Evolutionary conservation across 345 rosid genomes (phyloP).

Genomic region (Acer yangbiense): DNA sequence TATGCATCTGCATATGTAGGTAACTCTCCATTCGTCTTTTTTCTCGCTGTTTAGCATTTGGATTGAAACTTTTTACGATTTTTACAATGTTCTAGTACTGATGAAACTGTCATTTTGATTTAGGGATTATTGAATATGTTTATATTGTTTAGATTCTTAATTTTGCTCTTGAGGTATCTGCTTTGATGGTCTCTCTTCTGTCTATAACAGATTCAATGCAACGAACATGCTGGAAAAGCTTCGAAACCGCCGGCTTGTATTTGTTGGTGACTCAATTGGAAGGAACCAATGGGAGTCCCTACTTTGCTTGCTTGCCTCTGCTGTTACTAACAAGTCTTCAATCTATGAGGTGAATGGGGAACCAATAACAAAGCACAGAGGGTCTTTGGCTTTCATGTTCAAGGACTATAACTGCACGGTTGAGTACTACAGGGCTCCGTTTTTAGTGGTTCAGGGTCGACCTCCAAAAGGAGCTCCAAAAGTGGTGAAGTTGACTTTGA

Average conservation of each 20-base stretch:
- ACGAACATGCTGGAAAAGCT: conserved; percentile 65
- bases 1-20: not conserved
- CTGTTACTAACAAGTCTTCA: conserved; percentile 55
- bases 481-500: conserved; percentile 59
- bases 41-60: not conserved
- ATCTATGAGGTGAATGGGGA: conserved; percentile 73
- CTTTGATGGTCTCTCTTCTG: conserved; percentile 25
- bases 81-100: not conserved
- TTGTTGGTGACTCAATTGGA: conserved; percentile 94
- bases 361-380: conserved; percentile 87
- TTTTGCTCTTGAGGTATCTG: not conserved
- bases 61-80: not conserved
- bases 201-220: conserved; percentile 67
- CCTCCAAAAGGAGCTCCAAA: conserved; percentile 59
- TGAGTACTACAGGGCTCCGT: conserved; percentile 90
- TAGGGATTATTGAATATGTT: not conserved
- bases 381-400: conserved; percentile 70
- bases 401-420: conserved; percentile 81
- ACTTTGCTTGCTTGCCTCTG: conserved; percentile 79
- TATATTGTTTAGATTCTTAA: not conserved
- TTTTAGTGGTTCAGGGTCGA: conserved; percentile 61
- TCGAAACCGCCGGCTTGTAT: conserved; percentile 62
- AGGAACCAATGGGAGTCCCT: conserved; percentile 98
- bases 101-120: not conserved
- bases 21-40: not conserved